Percentiles rank a stretch among this genome's conserved stretches.
Evolutionary conservation across 2,329 filamentous ascomycete species (phyloP).

Genomic region (Pseudopithomyces chartarum): DNA sequence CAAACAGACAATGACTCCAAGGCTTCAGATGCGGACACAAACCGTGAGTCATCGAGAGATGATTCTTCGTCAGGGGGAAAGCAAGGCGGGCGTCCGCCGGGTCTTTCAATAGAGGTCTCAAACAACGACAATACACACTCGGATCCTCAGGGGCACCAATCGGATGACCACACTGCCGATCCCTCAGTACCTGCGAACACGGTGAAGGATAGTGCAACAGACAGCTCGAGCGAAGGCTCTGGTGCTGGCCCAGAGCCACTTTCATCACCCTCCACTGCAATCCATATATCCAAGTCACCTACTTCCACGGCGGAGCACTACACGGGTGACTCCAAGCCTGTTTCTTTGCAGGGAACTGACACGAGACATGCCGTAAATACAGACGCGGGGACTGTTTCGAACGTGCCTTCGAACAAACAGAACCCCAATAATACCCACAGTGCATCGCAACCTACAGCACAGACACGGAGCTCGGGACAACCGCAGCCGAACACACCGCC

Average conservation of each 20-base stretch:
- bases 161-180: neutral
- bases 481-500: constrained; percentile 68
- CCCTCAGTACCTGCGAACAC: neutral
- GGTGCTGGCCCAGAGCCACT: neutral
- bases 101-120: neutral
- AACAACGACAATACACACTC: neutral
- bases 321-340: constrained; percentile 5
- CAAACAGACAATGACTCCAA: neutral
- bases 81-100: neutral
- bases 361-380: constrained; percentile 18
- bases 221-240: neutral
- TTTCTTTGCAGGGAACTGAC: constrained; percentile 12
- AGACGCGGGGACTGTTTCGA: constrained; percentile 11
- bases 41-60: neutral
- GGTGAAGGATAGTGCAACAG: neutral
- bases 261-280: neutral
- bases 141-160: neutral
- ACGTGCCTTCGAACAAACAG: constrained; percentile 4
- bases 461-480: constrained; percentile 38
- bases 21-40: neutral
- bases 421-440: constrained; percentile 23
- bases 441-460: constrained; percentile 20
- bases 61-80: neutral
- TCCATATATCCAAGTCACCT: constrained; percentile 2
- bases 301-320: constrained; percentile 11